Evolutionary conservation across 2,329 filamentous ascomycete species (phyloP), one percentile per base, ranked within the genome.

Genomic region (Xylariaceae sp.): DNA sequence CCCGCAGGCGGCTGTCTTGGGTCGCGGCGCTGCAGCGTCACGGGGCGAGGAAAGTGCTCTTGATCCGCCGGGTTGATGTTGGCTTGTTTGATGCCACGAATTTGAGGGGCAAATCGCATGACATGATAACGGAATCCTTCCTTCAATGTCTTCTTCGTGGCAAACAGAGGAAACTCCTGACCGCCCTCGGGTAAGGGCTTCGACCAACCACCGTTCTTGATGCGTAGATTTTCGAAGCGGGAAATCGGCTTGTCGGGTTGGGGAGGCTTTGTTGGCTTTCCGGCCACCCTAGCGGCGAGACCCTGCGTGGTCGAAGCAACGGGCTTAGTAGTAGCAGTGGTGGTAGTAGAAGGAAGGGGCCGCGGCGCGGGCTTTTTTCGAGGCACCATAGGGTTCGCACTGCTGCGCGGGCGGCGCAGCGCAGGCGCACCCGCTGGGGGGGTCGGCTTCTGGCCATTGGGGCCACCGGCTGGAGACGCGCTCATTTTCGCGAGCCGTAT

Each of bases 11-110:
- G 85, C 67, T 85, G 87, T 68, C 87, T 84, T 15, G 92, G 91
- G 71, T 97, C 92, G 58, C 94, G 88, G 63, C 94, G 87, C 71
- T 97, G 92, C 44, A 99, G 78, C 44, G 90, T 88, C 37, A 97
- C 89, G 0, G 94, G 94, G 34, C 92, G 85, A 15, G 89, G 88
- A 71, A 97, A 99, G 55, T 95, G 86, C 4, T 86, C 79, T 66
- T 93, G 87, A 66, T 87, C 77, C 30, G 79, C 79, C 1, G 85
- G 83, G 69, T 97, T 87, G 61, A 90, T 71, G 45, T 62, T 80
- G 86, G 82, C 66, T 88, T 88, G 62, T 78, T 78, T 17, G 72
- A 73, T 8, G 75, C 69, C 52, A 61, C 66, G 9, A 78, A 63
- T 88, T 81, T 59, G 76, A 72, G 67, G 68, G 4, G 70, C 66